A percentile compares a stretch with the other conserved stretches of the same genome.
Evolutionary conservation across 345 rosid species (phyloP).

Genomic region (Brassica incana): DNA sequence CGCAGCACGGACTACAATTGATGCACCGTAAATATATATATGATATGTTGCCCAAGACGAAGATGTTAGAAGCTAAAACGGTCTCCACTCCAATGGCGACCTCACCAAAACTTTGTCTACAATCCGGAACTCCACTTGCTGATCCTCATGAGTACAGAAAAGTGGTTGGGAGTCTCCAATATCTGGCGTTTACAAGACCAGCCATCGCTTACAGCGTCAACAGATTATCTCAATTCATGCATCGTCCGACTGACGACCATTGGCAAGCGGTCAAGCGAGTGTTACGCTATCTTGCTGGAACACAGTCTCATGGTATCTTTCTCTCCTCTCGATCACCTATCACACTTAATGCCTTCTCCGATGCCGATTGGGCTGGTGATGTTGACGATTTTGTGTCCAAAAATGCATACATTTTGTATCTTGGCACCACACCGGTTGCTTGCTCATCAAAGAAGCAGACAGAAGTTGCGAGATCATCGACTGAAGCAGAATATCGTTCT

Average conservation of each 20-base stretch:
- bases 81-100: no score
- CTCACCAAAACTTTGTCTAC: no score
- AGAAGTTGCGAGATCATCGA: background rate
- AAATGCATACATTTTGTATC: background rate
- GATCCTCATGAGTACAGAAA: background rate
- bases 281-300: no score
- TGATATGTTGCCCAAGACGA: no score
- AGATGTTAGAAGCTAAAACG: no score
- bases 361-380: background rate
- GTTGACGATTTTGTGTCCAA: background rate
- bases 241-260: background rate
- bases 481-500: background rate
- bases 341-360: background rate
- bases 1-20: no score
- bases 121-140: no score
- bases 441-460: background rate
- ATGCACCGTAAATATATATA: no score
- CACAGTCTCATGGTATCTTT: no score
- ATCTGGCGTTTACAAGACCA: background rate
- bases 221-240: background rate
- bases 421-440: background rate
- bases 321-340: no score
- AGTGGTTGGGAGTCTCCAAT: background rate
- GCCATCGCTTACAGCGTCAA: background rate
- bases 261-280: background rate